phyloP scores from a whole-genome alignment of 306 rosid genomes.

The Cucumis hystrix region DNA sequence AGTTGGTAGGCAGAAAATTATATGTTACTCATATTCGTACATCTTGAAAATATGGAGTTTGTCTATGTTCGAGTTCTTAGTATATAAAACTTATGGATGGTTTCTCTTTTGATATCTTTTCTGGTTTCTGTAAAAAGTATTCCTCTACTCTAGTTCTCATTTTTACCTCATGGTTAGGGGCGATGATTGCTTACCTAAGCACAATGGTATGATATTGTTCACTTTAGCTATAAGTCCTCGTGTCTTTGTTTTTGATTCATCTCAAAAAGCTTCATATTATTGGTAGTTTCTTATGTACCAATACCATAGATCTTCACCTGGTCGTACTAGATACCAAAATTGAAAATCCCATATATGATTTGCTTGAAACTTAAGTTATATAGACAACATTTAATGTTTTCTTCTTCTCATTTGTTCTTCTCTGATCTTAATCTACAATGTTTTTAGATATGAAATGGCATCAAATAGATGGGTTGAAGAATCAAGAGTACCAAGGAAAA shows the following conservation, averaged over 20 bases:
- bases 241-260: too few relatives aligned
- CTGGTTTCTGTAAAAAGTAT: background rate
- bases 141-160: background rate
- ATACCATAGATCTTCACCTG: too few relatives aligned
- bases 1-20: background rate
- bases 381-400: background rate
- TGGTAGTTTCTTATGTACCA: too few relatives aligned
- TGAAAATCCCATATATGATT: background rate
- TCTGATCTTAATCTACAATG: background rate
- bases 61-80: background rate
- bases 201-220: too few relatives aligned
- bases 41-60: background rate
- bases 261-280: too few relatives aligned
- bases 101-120: background rate
- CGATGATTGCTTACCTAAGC: too few relatives aligned
- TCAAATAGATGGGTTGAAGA: slow-evolving; percentile 60
- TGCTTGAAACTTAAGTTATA: background rate
- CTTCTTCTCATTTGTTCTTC: background rate
- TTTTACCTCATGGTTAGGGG: background rate
- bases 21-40: background rate
- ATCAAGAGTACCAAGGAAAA: slow-evolving; percentile 47
- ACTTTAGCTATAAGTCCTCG: too few relatives aligned
- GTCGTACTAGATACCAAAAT: background rate
- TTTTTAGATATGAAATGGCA: slow-evolving; percentile 57
- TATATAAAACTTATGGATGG: background rate